Evolutionary conservation across 208 protist genomes (phyloP), one percentile per base, ranked within the genome.

Genomic region (Crithidia sp.): DNA sequence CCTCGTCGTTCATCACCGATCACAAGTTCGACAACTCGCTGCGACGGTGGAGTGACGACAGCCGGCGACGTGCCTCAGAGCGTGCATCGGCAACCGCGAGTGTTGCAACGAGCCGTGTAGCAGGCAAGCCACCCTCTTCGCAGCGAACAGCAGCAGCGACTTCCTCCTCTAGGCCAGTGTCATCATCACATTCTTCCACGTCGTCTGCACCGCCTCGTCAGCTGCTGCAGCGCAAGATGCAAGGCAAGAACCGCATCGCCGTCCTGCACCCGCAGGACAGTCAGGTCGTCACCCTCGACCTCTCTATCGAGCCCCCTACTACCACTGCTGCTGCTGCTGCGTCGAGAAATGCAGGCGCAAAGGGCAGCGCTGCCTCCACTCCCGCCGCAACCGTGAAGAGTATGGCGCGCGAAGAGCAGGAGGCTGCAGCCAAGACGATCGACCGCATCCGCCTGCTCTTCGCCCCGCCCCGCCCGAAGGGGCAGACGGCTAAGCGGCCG

Each of bases 361-460:
- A 28, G 1, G 1, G 28, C 28, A 28, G 28, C 28, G 28, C 28
- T 28, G 28, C 28, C 28, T 28, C 28, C 28, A 28, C 28, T 28
- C 5, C 37, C 40, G 61, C 41, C 0, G 4, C 49, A 5, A 47
- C 85, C n/a, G 36, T 41, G 19, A 97, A 97, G 70, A 91, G 83
- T 44, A 91, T 97, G 89, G 82, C 77, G 16, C 85, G 92, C n/a
- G 82, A 87, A n/a, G 80, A 77, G 17, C 71, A 75, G 16, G 88
- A 91, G 66, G 37, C 65, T 8, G 92, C 90, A 0, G 52, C 59
- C 2, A 89, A 88, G 71, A 91, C 89, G 50, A 71, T 97, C 41
- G 87, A 92, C 37, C 92, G 92, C 43, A 87, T 97, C 49, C 86
- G 84, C 9, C 77, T 97, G 69, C 85, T 97, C 39, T 87, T 93